A percentile compares a stretch with the other conserved stretches of the same genome.
These are phyloP conservation scores for Alliaria petiolata DNA, from an alignment of 345 rosid genomes.

Conservation along the genomic window DNA sequence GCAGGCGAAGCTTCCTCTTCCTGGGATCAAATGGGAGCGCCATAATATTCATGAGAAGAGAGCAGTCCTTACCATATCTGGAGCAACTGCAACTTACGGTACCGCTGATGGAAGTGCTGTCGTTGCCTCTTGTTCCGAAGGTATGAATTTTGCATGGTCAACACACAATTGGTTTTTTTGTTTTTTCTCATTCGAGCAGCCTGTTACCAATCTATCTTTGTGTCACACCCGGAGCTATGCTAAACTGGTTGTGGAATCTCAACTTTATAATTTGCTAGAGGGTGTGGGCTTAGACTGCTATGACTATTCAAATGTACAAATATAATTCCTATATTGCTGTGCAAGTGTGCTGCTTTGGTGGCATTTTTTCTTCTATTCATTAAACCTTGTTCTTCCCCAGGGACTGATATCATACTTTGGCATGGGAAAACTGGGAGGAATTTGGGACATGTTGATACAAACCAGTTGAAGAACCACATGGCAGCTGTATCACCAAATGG, in stretches of 20 bases:
- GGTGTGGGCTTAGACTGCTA: background rate
- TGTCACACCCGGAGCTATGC: background rate
- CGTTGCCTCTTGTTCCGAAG: constrained; percentile 92
- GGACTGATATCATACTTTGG: constrained; percentile 93
- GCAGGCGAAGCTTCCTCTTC: constrained; percentile 75
- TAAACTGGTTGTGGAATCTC: background rate
- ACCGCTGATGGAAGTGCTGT: constrained; percentile 81
- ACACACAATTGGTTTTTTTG: background rate
- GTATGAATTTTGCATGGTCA: constrained; percentile 23
- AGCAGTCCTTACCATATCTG: constrained; percentile 59
- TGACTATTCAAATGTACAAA: background rate
- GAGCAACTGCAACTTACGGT: constrained; percentile 82
- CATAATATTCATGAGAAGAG: constrained; percentile 67
- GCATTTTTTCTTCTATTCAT: background rate
- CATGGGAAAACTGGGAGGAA: constrained; percentile 87
- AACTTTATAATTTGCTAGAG: background rate
- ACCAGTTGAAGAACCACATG: constrained; percentile 92
- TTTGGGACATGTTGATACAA: constrained; percentile 85
- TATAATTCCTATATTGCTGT: background rate
- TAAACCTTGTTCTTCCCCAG: constrained; percentile 35
- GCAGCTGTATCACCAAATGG: constrained; percentile 94
- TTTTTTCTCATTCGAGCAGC: background rate
- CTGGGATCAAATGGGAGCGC: constrained; percentile 82
- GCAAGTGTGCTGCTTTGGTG: background rate
- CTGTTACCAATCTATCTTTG: background rate